phyloP scores from a whole-genome alignment of 2,329 filamentous ascomycete genomes.

The Aspergillus ochraceoroseus region DNA sequence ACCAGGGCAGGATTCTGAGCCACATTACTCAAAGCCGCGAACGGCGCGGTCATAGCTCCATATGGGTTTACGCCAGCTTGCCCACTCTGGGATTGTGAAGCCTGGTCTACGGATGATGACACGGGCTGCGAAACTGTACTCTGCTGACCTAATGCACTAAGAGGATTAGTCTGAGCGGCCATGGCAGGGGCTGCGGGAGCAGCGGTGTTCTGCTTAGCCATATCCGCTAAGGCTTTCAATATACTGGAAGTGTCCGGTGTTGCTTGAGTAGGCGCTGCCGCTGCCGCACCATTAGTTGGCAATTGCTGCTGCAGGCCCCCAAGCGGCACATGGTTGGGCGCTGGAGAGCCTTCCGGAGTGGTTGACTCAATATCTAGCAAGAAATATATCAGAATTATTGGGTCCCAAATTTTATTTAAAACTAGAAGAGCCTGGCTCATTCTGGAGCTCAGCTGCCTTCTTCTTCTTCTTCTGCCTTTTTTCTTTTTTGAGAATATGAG shows the following conservation, averaged over 20 bases:
- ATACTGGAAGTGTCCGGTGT: conserved; percentile 60
- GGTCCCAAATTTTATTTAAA: neutral
- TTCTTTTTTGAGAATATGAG: conserved; percentile 9
- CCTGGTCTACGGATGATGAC: conserved; percentile 45
- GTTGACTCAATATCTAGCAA: conserved; percentile 59
- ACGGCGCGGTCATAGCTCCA: conserved; percentile 46
- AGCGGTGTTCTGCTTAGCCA: conserved; percentile 68
- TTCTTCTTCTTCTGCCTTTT: too few relatives aligned
- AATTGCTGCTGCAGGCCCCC: conserved; percentile 33
- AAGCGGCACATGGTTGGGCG: conserved; percentile 42
- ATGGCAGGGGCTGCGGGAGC: conserved; percentile 41
- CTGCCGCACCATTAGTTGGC: conserved; percentile 23
- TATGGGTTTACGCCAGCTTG: conserved; percentile 58
- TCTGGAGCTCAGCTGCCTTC: neutral
- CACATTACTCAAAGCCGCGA: conserved; percentile 45
- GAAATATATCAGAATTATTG: conserved; percentile 26
- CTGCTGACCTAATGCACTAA: conserved; percentile 49
- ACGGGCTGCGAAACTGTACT: conserved; percentile 40
- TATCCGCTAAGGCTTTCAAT: conserved; percentile 72
- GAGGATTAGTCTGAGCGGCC: conserved; percentile 40
- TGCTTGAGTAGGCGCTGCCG: conserved; percentile 26
- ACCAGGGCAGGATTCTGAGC: conserved; percentile 34
- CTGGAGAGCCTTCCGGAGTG: conserved; percentile 58
- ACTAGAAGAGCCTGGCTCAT: neutral
- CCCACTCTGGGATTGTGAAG: conserved; percentile 40